phyloP scores from a whole-genome alignment of 257 asterid genomes.

The Solanum sejunctum region DNA sequence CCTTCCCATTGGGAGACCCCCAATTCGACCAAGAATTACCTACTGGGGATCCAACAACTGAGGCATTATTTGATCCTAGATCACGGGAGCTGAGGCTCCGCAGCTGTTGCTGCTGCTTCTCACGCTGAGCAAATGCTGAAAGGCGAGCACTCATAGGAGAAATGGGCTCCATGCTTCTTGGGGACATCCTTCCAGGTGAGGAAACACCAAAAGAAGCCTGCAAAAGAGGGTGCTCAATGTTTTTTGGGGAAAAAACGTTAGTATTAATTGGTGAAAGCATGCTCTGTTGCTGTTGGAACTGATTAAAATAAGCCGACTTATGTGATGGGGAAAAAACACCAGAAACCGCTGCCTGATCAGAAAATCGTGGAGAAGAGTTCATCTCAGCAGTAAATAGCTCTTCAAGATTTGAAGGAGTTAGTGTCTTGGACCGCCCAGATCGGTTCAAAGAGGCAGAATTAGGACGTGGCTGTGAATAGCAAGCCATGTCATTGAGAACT shows the following conservation, averaged over 20 bases:
- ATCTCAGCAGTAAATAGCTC: conserved; percentile 77
- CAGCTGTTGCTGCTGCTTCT: conserved; percentile 57
- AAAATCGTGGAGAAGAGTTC: conserved; percentile 57
- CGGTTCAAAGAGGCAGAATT: conserved; percentile 39
- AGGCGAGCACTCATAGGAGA: conserved; percentile 67
- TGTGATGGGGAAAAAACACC: conserved; percentile 76
- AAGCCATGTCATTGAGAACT: conserved; percentile 47
- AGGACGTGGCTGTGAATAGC: conserved; percentile 41
- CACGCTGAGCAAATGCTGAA: conserved; percentile 53
- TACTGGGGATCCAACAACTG: conserved; percentile 39
- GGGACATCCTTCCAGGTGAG: conserved; percentile 80
- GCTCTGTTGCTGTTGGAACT: conserved; percentile 71
- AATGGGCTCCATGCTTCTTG: conserved; percentile 66
- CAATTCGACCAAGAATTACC: conserved; percentile 46
- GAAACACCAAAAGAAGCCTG: conserved; percentile 69
- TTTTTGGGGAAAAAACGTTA: conserved; percentile 60
- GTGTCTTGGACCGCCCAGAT: conserved; percentile 43
- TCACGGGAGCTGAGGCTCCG: conserved; percentile 59
- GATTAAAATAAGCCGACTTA: conserved; percentile 54
- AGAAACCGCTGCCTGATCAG: conserved; percentile 51
- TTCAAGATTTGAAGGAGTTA: conserved; percentile 86
- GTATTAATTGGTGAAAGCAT: conserved; percentile 63
- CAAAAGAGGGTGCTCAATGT: conserved; percentile 53
- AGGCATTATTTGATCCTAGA: conserved; percentile 32
- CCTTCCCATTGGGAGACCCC: conserved; percentile 57